Percentiles rank a stretch among this genome's conserved stretches.
phyloP scores from a whole-genome alignment of 257 asterid genomes.

The Petunia secreta region DNA sequence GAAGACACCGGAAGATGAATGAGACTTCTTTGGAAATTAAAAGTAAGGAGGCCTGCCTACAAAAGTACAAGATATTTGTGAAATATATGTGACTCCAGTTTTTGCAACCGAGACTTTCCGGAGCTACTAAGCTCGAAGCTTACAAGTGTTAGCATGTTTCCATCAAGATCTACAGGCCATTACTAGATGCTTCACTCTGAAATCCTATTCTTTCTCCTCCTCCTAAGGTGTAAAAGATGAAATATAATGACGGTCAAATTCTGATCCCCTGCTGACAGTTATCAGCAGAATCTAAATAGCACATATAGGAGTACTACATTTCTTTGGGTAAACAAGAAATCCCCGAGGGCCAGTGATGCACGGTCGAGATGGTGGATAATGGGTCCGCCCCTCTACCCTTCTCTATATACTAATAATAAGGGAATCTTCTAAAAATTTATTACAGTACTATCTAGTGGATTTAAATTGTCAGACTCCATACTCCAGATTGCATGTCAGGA shows the following conservation, averaged over 20 bases:
- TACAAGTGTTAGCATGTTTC: not conserved
- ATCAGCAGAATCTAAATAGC: not conserved
- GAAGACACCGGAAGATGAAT: not conserved
- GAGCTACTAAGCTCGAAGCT: not conserved
- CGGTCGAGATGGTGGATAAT: no score
- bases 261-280: not conserved
- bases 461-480: not conserved
- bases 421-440: not conserved
- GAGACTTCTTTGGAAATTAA: not conserved
- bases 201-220: not conserved
- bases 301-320: not conserved
- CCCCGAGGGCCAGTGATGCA: no score
- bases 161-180: not conserved
- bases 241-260: not conserved
- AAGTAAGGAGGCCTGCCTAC: not conserved
- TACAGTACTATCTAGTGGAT: not conserved
- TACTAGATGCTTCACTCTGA: not conserved
- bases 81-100: not conserved
- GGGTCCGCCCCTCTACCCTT: no score
- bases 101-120: not conserved
- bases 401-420: no score
- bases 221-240: not conserved
- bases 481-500: not conserved
- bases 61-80: conserved; percentile 1
- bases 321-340: no score